Conservation (phyloP, 2,329 filamentous ascomycete species). For the Xylaria sp. region DNA sequence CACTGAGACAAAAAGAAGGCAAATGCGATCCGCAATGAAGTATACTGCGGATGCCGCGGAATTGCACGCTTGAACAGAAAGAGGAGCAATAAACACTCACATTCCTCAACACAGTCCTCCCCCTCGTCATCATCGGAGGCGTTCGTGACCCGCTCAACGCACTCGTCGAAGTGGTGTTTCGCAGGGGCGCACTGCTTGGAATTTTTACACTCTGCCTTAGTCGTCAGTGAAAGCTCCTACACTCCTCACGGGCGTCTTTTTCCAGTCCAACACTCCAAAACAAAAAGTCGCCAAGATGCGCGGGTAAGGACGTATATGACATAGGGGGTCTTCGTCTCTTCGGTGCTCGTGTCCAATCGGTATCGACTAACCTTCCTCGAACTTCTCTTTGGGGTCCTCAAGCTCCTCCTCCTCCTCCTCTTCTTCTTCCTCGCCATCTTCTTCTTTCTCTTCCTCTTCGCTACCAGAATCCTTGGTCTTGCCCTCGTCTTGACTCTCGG, state of each 20-base stretch:
- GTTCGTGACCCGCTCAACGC: constrained; percentile 88
- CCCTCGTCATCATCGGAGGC: constrained; percentile 81
- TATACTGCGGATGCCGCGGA: background rate
- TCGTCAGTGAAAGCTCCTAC: constrained; percentile 26
- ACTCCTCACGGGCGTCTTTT: background rate
- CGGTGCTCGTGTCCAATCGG: constrained; percentile 13
- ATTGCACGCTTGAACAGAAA: background rate
- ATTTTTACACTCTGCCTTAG: constrained; percentile 81
- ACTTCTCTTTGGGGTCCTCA: constrained; percentile 84
- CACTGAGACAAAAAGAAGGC: background rate
- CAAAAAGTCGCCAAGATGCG: constrained; percentile 1
- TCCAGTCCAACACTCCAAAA: constrained; percentile 8
- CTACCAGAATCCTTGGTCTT: constrained; percentile 51
- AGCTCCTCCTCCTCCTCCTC: constrained; percentile 85
- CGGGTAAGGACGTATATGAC: constrained; percentile 11
- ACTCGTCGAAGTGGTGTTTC: constrained; percentile 99
- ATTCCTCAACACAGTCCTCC: constrained; percentile 99
- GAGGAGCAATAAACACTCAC: constrained; percentile 68
- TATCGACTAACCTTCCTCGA: constrained; percentile 94
- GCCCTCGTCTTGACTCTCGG: constrained; percentile 42
- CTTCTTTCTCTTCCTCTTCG: constrained; percentile 77
- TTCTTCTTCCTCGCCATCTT: constrained; percentile 81
- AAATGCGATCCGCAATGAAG: background rate
- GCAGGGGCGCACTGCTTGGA: constrained; percentile 83
- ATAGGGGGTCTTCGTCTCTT: constrained; percentile 14